phyloP scores from a whole-genome alignment of 306 rosid species.

The Arachis stenosperma region DNA sequence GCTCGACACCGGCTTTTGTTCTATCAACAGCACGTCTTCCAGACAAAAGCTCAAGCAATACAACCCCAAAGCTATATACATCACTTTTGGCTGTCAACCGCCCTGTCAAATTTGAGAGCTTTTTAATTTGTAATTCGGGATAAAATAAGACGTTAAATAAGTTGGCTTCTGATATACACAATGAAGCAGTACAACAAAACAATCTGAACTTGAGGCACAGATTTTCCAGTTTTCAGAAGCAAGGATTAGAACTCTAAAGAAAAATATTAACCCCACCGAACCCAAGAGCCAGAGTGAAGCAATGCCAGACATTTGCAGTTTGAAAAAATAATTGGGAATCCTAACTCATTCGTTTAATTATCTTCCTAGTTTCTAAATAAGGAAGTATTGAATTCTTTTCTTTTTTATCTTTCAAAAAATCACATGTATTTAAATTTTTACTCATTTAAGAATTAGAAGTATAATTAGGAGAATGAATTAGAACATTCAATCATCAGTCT shows the following conservation, averaged over 20 bases:
- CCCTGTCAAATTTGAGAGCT: slow-evolving; percentile 52
- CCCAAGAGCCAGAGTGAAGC: neutral
- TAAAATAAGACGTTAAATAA: neutral
- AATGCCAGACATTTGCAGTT: neutral
- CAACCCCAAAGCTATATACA: slow-evolving; percentile 89
- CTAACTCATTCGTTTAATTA: no score
- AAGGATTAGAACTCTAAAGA: slow-evolving; percentile 1
- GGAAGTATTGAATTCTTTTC: no score
- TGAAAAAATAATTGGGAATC: no score
- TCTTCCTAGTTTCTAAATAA: no score
- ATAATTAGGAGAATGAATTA: no score
- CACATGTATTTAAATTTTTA: no score
- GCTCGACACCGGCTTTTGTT: slow-evolving; percentile 70
- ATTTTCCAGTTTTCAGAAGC: slow-evolving; percentile 6
- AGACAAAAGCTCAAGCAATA: slow-evolving; percentile 75
- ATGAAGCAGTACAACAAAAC: neutral
- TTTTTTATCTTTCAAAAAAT: no score
- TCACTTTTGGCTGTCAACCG: slow-evolving; percentile 84
- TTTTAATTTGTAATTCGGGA: slow-evolving; percentile 30
- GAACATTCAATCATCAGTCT: no score
- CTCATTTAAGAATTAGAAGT: no score
- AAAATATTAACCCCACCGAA: neutral
- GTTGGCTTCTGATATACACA: slow-evolving; percentile 15
- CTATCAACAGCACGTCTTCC: slow-evolving; percentile 84
- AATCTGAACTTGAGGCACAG: slow-evolving; percentile 10